Evolutionary conservation across 176 grass and related monocot genomes (phyloP).

Genomic region (Zoysia japonica): DNA sequence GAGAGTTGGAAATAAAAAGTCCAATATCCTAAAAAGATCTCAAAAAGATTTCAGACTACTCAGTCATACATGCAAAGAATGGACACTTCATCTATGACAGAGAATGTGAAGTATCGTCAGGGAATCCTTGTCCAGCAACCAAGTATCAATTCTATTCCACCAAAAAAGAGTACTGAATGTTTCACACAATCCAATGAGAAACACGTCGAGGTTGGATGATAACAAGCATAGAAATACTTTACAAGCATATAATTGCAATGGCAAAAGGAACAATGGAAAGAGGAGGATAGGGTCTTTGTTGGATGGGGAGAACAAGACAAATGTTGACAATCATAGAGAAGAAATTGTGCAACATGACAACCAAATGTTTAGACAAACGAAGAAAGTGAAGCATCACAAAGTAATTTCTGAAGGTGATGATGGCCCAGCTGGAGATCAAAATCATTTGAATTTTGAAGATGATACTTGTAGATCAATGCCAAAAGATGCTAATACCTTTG

Average conservation of each 20-base stretch:
- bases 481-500: too few relatives aligned
- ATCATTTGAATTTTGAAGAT: not conserved
- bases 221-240: too few relatives aligned
- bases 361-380: not conserved
- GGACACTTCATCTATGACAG: too few relatives aligned
- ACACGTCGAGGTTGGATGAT: too few relatives aligned
- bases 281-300: not conserved
- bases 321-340: not conserved
- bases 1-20: not conserved
- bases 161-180: not conserved
- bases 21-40: not conserved
- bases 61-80: not conserved
- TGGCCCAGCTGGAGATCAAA: not conserved
- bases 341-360: not conserved
- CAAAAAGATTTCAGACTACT: not conserved
- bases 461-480: not conserved
- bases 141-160: too few relatives aligned
- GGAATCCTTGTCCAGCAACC: too few relatives aligned
- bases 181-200: not conserved
- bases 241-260: not conserved
- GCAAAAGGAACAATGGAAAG: not conserved
- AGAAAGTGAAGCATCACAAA: not conserved
- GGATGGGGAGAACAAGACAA: not conserved
- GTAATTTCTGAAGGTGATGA: not conserved
- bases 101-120: too few relatives aligned